Base-by-base conservation (phyloP, 2,329 filamentous ascomycete species). In the Coniosporium uncinatum region DNA sequence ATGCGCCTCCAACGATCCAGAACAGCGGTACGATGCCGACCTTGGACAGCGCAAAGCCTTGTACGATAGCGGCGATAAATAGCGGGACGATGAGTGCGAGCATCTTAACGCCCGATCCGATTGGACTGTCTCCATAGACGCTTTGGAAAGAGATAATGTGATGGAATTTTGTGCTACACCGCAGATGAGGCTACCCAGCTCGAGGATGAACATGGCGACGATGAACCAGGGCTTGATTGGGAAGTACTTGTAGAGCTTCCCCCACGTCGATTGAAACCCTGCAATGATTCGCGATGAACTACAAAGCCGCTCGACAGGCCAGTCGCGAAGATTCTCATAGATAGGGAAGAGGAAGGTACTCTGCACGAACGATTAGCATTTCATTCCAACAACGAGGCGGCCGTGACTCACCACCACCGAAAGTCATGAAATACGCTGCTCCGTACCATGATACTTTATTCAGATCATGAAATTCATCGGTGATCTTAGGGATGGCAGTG, bases 151-250 rank as follows among this genome's bases (percentile, higher is more conserved):
- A 73, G 24, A 74, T 66, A 6, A 69, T 69, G 1, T 72, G 53
- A 47, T 68, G 71, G 52, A 70, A 72, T 8, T 71, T 47, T 2
- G 63, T 39, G 14, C 66, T 19, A n/a, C 8, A 18, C 36, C 77
- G 48, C 75, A 79, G n/a, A 81, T 54, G 4, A 73, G 48, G 1
- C 74, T 78, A 2, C 78, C 78, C 4, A 77, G 16, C 50, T 79
- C 75, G 46, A 81, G 81, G 32, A 78, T 41, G 27, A 56, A 48
- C 27, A 64, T 59, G 5, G 53, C 38, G 2, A 49, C 37, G 14
- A 67, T 41, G 43, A 64, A 69, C 20, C 51, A 52, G 8, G 42
- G 49, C 49, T 69, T 69, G 6, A 62, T 52, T 3, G 56, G 50
- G 43, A 65, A 67, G 50, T 62, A 71, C 36, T 64, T 70, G 53